Evolutionary conservation across 1,139 yeast genomes (phyloP), one percentile per base, ranked within the genome.

Genomic region (Sugiyamaella japonica): DNA sequence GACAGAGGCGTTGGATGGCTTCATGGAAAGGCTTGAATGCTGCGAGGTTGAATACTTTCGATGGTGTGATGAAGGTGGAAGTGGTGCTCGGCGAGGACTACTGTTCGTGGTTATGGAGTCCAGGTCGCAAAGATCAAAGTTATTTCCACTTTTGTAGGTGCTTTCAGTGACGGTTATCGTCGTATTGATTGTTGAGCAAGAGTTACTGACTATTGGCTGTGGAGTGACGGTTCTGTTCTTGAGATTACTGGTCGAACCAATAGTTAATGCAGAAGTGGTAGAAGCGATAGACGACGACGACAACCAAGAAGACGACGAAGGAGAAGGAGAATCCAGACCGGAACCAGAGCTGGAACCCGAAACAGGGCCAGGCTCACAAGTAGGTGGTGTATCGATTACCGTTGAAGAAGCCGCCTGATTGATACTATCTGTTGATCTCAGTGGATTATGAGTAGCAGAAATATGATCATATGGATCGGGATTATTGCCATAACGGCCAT

Each of bases 401-500:
- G 15, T n/a, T 13, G 25, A 20, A 20, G 25, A 20, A 20, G 34
- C 43, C 25, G 29, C 36, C 12, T 17, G 45, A 8, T 38, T 46
- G 15, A 39, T 10, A 20, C 51, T 48, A 28, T 48, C 51, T 28
- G 46, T 48, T 16, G 28, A 25, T 16, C 31, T 48, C 20, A 48
- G n/a, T 13, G 46, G 13, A 16, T 32, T 48, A 48, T 48, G 51
- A 40, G 46, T 45, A 39, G 51, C 45, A 8, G 40, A 17, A 10
- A 48, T 48, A 48, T 48, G 51, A 40, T 39, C 51, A 38, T 48
- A 48, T 9, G 51, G 45, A 31, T 48, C 25, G 12, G 45, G 28
- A 40, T 10, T 32, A 40, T 10, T 32, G 45, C 51, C 37, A 32
- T 28, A 38, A 38, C 16, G 50, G 37, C 37, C 16, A 20, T 48